Evolutionary conservation across 495 filamentous ascomycete genomes (phyloP).

Genomic region (Neurospora discreta): DNA sequence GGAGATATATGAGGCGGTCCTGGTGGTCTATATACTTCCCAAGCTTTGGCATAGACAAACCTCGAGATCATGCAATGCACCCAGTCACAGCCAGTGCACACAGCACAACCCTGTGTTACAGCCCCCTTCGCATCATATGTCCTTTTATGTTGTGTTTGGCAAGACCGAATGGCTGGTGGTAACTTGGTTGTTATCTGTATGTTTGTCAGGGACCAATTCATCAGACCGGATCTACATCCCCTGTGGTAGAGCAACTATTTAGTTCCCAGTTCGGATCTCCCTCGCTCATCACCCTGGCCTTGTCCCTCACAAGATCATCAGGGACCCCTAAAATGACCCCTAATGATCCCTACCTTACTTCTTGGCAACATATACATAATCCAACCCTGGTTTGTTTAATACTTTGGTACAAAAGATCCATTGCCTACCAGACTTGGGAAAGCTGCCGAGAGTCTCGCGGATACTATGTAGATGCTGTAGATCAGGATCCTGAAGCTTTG

Average conservation of each 20-base stretch:
- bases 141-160: not conserved
- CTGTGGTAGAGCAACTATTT: not conserved
- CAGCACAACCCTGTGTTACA: not conserved
- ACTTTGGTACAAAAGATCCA: no score
- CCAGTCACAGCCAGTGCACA: not conserved
- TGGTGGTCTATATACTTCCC: not conserved
- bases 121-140: not conserved
- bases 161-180: not conserved
- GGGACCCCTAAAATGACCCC: not conserved
- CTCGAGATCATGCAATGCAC: not conserved
- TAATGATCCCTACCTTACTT: not conserved
- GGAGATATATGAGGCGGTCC: not conserved
- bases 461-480: no score
- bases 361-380: not conserved
- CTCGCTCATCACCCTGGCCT: not conserved
- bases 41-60: not conserved
- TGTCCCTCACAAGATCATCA: not conserved
- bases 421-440: no score
- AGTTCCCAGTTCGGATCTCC: not conserved
- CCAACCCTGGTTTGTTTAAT: no score
- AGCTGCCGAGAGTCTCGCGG: no score
- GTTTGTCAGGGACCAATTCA: not conserved
- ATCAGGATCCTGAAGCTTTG: no score
- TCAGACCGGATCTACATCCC: not conserved
- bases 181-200: not conserved